Base-by-base conservation (phyloP, 2,329 filamentous ascomycete species). In the Corniculantispora saksenae region DNA sequence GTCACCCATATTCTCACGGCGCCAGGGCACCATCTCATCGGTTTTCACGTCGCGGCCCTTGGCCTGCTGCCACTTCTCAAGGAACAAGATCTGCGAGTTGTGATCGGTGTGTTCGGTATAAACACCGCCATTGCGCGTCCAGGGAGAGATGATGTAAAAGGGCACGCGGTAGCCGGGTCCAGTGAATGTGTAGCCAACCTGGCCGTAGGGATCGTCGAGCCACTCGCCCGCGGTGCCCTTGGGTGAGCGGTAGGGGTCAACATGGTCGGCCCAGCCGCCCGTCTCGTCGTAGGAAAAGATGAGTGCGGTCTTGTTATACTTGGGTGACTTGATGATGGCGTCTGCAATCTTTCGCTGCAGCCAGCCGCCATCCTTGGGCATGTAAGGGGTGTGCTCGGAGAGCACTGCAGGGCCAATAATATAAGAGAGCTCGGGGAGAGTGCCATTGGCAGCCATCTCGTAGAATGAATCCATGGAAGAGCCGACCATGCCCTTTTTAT, bases 61-160 rank as follows among this genome's bases (percentile, higher is more conserved):
- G 47, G 75, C 74, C 1, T 68, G 68, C 45, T 72, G 70, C 82
- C 82, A 84, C 69, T 81, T 72, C 71, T 86, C 84, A 1, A 86
- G 70, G 68, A 86, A 86, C 50, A 83, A 72, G 32, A 85, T 82
- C 65, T 86, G 83, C 0, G 83, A 86, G 67, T 79, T 84, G 71
- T 86, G 84, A 69, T 86, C 84, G 6, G 80, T 77, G 51, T 82
- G 81, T 69, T 86, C 83, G 0, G 82, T 84, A 67, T 83, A 85
- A 2, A 86, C 82, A 25, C 82, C 79, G 10, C 80, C 81, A 13
- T 82, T 81, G 17, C 83, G 81, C 0, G 83, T 86, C 79, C 82
- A 86, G 0, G 84, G 84, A 0, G 84, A 86, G 63, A 86, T 77
- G 71, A 86, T 84, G 68, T 83, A 82, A 66, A 86, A 83, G 0